Evolutionary conservation across 1,284 basidiomycete species (phyloP), one percentile per base, ranked within the genome.

Genomic region (Pascua sp.): DNA sequence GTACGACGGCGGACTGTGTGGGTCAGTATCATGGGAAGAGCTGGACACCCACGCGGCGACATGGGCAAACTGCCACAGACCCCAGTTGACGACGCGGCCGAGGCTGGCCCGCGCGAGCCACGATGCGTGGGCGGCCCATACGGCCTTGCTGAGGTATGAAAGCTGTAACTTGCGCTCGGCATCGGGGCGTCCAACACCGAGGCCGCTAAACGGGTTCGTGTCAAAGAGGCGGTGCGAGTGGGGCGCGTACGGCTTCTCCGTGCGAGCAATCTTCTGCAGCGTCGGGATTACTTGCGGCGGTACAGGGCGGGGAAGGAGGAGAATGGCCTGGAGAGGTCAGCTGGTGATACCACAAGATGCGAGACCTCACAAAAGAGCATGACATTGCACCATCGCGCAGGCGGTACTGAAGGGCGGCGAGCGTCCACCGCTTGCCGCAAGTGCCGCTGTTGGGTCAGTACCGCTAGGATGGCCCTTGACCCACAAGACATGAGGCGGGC

Each of bases 321-420:
- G 51, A 11, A 59, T 46, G 11, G 61, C 61, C 61, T 61, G 44
- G 16, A 1, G 24, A 32, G 24, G 43, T 55, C 5, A 49, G 56
- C 8, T 15, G 11, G 2, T 7, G 1, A 3, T 15, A 2, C 24
- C n/a, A n/a, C n/a, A n/a, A 11, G 12, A 11, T 9, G 18, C 3
- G 1, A 1, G 4, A 8, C 38, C 60, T 37, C 18, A 62, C 61
- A 36, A 59, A 57, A 3, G 57, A 59, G 11, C 50, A 49, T 18
- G 52, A 39, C 52, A 59, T 55, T 8, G 61, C 38, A 1, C 61
- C 61, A n/a, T 62, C 61, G n/a, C 61, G 61, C 8, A 62, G 51
- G 12, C 61, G 55, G 50, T 59, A 62, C 13, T 57, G 49, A 17
- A 59, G 51, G 0, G 61, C 61, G 0, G 57, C 49, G 9, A 62